Base-by-base conservation (phyloP, 148 eudicot species). In the Chenopodium album region DNA sequence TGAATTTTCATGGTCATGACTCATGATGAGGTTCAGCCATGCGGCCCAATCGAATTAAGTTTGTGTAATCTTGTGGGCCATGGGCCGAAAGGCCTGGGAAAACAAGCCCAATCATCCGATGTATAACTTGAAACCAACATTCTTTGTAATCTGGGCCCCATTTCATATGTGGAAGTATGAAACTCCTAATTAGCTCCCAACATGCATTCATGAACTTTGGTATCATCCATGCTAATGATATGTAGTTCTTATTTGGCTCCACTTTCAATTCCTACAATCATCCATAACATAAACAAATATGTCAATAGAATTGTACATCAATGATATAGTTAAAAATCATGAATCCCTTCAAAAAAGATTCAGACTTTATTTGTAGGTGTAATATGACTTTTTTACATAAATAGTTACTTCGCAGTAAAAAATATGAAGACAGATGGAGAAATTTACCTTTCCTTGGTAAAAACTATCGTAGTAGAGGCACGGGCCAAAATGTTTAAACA, bases 201-300 rank as follows among this genome's bases (percentile, higher is more conserved):
- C 75, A 32, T 8, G 96, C 91, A 79, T 89, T 93, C 67, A 90
- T 1, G 79, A 54, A 70, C 80, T 87, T 89, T 1, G 96, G 94
- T 62, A 92, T 67, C 19, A 78, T 19, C 91, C 89, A 88, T n/a
- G 86, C 0, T 47, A 88, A n/a, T 17, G 97, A 93, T 79, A 89
- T 89, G 80, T 91, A 91, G 82, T 95, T 95, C 91, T 92, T 90
- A 88, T 93, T 85, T 76, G 92, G 95, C 79, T 91, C 97, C 80
- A 91, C 96, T 78, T 17, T 26, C 66, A 91, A 2, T 34, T 83
- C 86, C 97, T 92, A 87, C 17, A 68, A 54, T 10, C 2, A 44
- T 28, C 71, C 66, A 60, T 48, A 48, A 8, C 52, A 48, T 9
- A 48, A 48, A 47, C 52, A 48, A 9, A 48, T 1, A 9, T 56